Evolutionary conservation across 2,329 filamentous ascomycete species (phyloP).

Genomic region (Colletotrichum euphorbiae): DNA sequence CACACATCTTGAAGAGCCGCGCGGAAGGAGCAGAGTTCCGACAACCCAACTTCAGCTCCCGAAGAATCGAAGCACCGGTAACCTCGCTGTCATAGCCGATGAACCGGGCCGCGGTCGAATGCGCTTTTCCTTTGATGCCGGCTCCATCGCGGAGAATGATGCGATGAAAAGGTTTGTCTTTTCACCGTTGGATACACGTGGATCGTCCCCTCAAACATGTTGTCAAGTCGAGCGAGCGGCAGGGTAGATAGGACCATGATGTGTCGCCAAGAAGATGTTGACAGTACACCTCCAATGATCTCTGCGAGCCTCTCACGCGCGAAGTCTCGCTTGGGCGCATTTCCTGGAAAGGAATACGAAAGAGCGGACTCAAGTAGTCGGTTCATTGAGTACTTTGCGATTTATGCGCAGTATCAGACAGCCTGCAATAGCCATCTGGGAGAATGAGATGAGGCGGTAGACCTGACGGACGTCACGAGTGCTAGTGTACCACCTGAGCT

Average conservation of each 20-base stretch:
- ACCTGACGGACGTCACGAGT: constrained; percentile 32
- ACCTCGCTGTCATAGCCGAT: constrained; percentile 63
- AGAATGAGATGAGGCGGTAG: background rate
- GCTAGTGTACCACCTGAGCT: constrained; percentile 24
- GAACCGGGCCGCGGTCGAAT: constrained; percentile 69
- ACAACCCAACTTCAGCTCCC: constrained; percentile 64
- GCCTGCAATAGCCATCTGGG: background rate
- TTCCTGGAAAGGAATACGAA: background rate
- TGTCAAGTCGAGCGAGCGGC: background rate
- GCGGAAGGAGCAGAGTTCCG: constrained; percentile 57
- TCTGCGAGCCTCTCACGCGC: background rate
- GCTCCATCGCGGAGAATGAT: constrained; percentile 66
- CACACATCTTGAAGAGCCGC: constrained; percentile 52
- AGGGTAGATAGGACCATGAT: background rate
- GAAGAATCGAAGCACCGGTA: constrained; percentile 75
- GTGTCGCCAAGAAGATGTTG: background rate
- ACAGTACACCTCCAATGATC: background rate
- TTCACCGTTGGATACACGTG: constrained; percentile 5
- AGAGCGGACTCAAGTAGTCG: constrained; percentile 2
- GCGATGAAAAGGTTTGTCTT: constrained; percentile 75
- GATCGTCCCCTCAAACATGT: background rate
- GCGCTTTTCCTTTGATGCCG: constrained; percentile 82
- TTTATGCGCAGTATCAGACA: background rate
- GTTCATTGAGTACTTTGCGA: background rate
- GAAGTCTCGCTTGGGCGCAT: constrained; percentile 21